Evolutionary conservation across 2,329 filamentous ascomycete genomes (phyloP).

Genomic region (Pseudocercospora pini-densiflorae): DNA sequence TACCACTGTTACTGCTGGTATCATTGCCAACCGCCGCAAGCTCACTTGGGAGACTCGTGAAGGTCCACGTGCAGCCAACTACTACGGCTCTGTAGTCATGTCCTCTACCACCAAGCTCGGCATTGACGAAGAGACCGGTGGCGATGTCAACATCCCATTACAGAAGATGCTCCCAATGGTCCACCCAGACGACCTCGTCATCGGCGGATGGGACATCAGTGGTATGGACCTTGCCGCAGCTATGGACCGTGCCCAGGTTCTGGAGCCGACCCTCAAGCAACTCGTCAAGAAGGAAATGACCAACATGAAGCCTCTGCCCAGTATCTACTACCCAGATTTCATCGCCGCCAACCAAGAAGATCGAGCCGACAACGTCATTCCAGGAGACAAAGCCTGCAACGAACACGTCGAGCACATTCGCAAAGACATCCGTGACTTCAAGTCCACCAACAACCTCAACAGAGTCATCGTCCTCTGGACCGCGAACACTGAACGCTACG

Average conservation of each 20-base stretch:
- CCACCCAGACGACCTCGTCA: constrained; percentile 91
- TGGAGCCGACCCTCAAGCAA: constrained; percentile 92
- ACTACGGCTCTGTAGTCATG: constrained; percentile 99
- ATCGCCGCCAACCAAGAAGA: constrained; percentile 98
- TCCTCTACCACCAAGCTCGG: constrained; percentile 96
- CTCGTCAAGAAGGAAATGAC: constrained; percentile 93
- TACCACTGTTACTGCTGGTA: constrained; percentile 93
- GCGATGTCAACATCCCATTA: constrained; percentile 96
- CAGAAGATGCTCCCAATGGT: constrained; percentile 86
- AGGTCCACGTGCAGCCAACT: constrained; percentile 83
- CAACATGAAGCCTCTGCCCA: constrained; percentile 83
- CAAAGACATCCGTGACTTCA: constrained; percentile 93
- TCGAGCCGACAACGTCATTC: constrained; percentile 86
- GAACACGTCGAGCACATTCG: constrained; percentile 93
- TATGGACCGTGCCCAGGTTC: constrained; percentile 94
- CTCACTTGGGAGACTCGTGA: constrained; percentile 94
- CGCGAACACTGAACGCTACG: constrained; percentile 97
- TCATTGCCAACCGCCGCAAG: constrained; percentile 88
- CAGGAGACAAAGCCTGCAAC: constrained; percentile 80
- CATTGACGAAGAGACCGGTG: constrained; percentile 77
- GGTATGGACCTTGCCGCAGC: constrained; percentile 83
- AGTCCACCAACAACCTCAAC: constrained; percentile 80
- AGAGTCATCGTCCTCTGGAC: constrained; percentile 99
- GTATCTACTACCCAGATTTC: constrained; percentile 99
- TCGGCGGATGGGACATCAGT: constrained; percentile 99